A percentile compares a stretch with the other conserved stretches of the same genome.
These are phyloP conservation scores for Whalleya microplaca DNA, from an alignment of 2,329 filamentous ascomycete species.

Conservation along the genomic window DNA sequence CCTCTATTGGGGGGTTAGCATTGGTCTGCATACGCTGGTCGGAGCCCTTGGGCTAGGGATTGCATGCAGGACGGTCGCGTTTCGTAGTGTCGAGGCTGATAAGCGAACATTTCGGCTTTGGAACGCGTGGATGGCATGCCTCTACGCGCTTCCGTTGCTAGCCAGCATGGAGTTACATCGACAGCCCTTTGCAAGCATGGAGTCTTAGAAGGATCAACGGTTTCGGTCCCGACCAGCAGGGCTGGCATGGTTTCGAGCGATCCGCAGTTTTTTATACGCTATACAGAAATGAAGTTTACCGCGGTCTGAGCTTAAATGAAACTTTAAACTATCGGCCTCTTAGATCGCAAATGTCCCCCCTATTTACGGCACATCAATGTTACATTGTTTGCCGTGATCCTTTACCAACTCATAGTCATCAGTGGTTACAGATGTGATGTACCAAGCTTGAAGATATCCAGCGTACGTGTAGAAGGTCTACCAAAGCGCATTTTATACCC, in stretches of 20 bases:
- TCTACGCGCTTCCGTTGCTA: neutral
- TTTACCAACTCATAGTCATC: neutral
- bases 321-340: neutral
- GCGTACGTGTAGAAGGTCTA: neutral
- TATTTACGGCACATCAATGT: neutral
- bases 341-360: neutral
- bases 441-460: neutral
- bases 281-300: neutral
- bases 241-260: neutral
- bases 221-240: neutral
- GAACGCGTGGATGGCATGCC: constrained; percentile 5
- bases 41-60: neutral
- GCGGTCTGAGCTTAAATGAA: neutral
- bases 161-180: neutral
- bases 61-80: neutral
- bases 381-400: neutral
- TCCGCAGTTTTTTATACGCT: neutral
- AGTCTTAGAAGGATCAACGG: neutral
- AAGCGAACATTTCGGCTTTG: constrained; percentile 6
- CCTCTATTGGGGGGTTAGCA: constrained; percentile 3
- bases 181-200: neutral
- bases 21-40: neutral
- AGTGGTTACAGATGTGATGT: neutral
- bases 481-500: neutral
- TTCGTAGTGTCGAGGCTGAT: constrained; percentile 1